Conservation (phyloP, 495 filamentous ascomycete species). For the Aspergillus mulundensis region DNA sequence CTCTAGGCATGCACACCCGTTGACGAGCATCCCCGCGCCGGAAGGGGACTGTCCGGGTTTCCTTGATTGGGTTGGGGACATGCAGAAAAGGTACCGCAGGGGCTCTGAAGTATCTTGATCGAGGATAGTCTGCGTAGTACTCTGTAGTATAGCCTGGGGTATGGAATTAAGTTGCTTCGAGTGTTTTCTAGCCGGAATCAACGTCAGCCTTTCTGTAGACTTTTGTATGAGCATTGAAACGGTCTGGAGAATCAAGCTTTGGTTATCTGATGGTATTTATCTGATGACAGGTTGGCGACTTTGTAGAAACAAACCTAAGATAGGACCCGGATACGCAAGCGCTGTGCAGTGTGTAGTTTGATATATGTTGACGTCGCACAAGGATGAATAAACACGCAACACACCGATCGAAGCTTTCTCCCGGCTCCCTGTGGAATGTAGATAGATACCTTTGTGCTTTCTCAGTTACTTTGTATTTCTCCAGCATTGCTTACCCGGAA, state of each 20-base stretch:
- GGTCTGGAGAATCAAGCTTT: too few relatives aligned
- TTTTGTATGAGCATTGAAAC: too few relatives aligned
- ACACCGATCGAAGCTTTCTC: neutral
- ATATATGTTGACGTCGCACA: neutral
- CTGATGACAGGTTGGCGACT: too few relatives aligned
- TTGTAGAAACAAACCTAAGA: too few relatives aligned
- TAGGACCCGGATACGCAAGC: too few relatives aligned
- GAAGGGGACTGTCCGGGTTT: neutral
- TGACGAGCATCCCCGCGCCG: neutral
- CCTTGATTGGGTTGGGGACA: neutral
- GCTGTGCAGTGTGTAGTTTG: neutral
- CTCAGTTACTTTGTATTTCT: neutral
- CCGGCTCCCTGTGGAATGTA: neutral
- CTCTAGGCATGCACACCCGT: neutral
- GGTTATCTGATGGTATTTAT: too few relatives aligned
- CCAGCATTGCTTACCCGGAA: neutral
- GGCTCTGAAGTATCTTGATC: neutral
- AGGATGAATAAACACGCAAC: neutral
- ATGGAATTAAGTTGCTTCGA: too few relatives aligned
- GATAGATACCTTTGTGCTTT: neutral
- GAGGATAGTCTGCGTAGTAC: too few relatives aligned
- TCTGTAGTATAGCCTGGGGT: too few relatives aligned
- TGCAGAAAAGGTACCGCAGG: neutral
- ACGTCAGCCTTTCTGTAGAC: too few relatives aligned
- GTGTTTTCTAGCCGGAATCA: too few relatives aligned